phyloP scores from a whole-genome alignment of 345 rosid species.

The Brassica incana region DNA sequence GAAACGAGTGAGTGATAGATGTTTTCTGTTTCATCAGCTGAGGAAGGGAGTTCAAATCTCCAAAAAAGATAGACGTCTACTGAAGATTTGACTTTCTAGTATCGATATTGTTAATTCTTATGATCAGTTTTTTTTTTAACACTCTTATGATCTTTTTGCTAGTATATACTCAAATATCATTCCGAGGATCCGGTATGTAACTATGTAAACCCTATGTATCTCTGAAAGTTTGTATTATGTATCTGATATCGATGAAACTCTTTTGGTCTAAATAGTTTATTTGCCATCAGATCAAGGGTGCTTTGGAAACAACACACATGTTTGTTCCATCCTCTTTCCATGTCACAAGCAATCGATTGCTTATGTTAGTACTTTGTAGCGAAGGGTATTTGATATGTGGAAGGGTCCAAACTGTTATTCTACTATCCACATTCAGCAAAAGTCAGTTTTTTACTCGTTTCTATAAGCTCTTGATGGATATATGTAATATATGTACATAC shows the following conservation, averaged over 20 bases:
- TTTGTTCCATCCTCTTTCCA: not conserved
- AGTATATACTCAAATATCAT: not conserved
- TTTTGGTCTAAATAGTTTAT: not conserved
- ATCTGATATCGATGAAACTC: not conserved
- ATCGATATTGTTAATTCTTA: not conserved
- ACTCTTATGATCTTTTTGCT: too few species aligned
- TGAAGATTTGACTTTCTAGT: not conserved
- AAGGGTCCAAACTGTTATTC: not conserved
- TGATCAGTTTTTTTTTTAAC: not conserved
- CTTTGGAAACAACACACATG: not conserved
- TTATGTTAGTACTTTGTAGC: conserved; percentile 50
- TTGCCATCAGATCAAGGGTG: not conserved
- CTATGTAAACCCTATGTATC: too few species aligned
- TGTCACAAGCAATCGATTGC: conserved; percentile 65
- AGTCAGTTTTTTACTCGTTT: not conserved
- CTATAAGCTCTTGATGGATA: not conserved
- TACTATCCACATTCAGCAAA: not conserved
- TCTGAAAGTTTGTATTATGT: not conserved
- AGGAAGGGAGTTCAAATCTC: not conserved
- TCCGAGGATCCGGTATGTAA: not conserved
- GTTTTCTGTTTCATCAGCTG: not conserved
- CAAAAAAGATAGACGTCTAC: not conserved
- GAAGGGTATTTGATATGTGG: not conserved
- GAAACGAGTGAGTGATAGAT: not conserved
- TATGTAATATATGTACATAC: not conserved